phyloP scores from a whole-genome alignment of 768 basidiomycete genomes.

The Leccinum subgranulosum region DNA sequence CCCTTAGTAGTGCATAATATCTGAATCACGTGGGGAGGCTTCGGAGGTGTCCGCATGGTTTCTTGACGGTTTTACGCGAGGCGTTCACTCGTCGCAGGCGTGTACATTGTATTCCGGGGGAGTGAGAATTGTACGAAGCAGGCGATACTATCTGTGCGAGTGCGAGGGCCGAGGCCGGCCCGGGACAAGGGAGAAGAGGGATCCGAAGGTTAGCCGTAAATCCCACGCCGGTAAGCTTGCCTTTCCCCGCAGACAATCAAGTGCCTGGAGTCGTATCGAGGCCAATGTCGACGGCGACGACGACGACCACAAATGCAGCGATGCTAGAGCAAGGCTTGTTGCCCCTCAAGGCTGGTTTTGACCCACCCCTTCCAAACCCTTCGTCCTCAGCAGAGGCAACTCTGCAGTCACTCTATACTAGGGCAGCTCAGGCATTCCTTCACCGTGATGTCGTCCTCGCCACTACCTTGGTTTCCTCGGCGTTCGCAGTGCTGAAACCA shows the following conservation, averaged over 20 bases:
- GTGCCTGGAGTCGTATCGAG: slow-evolving; percentile 5
- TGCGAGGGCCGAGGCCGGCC: no score
- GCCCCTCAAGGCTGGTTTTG: slow-evolving; percentile 35
- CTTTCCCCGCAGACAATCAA: slow-evolving; percentile 19
- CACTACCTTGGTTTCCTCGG: slow-evolving; percentile 60
- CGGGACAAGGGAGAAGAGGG: no score
- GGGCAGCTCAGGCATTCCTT: slow-evolving; percentile 77
- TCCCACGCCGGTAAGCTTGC: no score
- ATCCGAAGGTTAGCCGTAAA: no score
- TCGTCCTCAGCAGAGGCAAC: slow-evolving; percentile 42
- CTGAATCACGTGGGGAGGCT: no score
- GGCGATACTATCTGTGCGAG: no score
- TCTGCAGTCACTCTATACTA: slow-evolving; percentile 69
- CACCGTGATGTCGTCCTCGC: slow-evolving; percentile 69
- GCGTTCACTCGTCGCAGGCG: no score
- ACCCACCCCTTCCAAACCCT: slow-evolving; percentile 1
- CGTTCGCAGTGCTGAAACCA: slow-evolving; percentile 58
- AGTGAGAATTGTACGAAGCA: no score
- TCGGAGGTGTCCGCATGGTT: no score
- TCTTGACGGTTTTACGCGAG: no score
- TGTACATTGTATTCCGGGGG: no score
- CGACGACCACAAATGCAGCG: slow-evolving; percentile 34
- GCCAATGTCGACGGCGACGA: slow-evolving; percentile 49
- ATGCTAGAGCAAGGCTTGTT: slow-evolving; percentile 25
- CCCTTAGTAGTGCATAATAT: no score